Evolutionary conservation across 1,139 yeast species (phyloP), one percentile per base, ranked within the genome.

Genomic region (Candida albicans): DNA sequence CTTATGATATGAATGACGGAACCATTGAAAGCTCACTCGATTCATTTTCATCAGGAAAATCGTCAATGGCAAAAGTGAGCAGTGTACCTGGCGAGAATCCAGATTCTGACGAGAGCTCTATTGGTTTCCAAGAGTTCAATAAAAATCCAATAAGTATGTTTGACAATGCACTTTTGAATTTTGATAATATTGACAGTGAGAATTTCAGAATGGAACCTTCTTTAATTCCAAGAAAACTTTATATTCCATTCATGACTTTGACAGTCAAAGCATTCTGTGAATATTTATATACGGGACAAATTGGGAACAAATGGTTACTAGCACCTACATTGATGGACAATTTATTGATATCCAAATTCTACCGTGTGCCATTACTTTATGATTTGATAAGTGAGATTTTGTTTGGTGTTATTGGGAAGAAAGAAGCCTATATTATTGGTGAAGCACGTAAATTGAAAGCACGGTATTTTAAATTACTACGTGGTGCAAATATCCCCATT

Each of bases 221-320:
- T 30, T 66, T 80, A 44, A 73, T 83, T 32, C 93, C 95, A 12
- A 70, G 95, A 47, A 74, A 81, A 15, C 59, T 86, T 28, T 85
- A 82, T 53, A 59, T 86, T 49, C 93, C 95, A 5, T 84, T 82
- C 64, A 62, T 82, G 2, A 79, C 84, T 1, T 59, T 66, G 1
- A 76, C 88, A 0, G 78, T 85, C 9, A 73, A 72, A 45, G 89
- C 88, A 1, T 78, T 85, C 52, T 70, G 85, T 35, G 93, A 86
- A 55, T 86, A 81, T 59, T 69, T 86, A 48, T 84, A 83, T 55
- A 85, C 91, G 7, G 95, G 93, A 1, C 90, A 85, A 61, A 78
- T 86, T 29, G 89, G 88, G 29, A 81, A 83, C 46, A 82, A 79
- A 53, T 85, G 91, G 91, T 63, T 74, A 11, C 62, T 85, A 30